Evolutionary conservation across 2,329 filamentous ascomycete genomes (phyloP).

Genomic region (Botrytis medusae): DNA sequence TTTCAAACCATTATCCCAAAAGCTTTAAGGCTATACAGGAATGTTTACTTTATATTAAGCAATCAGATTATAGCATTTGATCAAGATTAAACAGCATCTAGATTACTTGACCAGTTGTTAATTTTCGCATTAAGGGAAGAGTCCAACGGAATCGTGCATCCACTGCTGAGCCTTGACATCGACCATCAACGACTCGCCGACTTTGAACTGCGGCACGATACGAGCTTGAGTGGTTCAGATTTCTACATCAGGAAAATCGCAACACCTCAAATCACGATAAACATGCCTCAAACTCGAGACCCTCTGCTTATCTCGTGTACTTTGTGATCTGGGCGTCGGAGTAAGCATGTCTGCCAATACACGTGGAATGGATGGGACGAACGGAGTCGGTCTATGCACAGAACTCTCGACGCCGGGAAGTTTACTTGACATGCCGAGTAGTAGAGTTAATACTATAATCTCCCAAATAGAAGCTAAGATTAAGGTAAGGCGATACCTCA

Average conservation of each 20-base stretch:
- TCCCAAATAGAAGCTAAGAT: not conserved
- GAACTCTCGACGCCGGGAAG: not conserved
- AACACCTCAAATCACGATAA: not conserved
- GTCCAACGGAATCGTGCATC: not conserved
- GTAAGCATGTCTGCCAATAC: not conserved
- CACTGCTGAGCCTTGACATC: not conserved
- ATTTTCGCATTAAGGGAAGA: not conserved
- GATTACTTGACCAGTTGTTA: not conserved
- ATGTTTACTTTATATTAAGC: not conserved
- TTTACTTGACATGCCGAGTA: not conserved
- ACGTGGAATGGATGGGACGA: not conserved
- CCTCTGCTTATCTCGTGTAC: not conserved
- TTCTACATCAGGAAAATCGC: not conserved
- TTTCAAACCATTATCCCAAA: not conserved
- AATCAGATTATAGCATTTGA: not conserved
- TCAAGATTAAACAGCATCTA: not conserved
- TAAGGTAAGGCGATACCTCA: not conserved
- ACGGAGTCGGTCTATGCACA: not conserved
- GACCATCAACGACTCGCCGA: not conserved
- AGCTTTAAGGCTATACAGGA: not conserved
- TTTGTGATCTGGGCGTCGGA: not conserved
- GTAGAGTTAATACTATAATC: not conserved
- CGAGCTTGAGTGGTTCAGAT: not conserved
- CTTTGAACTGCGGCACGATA: not conserved
- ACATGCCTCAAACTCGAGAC: not conserved